phyloP scores from a whole-genome alignment of 2,329 filamentous ascomycete species.

The Phialophora chinensis region DNA sequence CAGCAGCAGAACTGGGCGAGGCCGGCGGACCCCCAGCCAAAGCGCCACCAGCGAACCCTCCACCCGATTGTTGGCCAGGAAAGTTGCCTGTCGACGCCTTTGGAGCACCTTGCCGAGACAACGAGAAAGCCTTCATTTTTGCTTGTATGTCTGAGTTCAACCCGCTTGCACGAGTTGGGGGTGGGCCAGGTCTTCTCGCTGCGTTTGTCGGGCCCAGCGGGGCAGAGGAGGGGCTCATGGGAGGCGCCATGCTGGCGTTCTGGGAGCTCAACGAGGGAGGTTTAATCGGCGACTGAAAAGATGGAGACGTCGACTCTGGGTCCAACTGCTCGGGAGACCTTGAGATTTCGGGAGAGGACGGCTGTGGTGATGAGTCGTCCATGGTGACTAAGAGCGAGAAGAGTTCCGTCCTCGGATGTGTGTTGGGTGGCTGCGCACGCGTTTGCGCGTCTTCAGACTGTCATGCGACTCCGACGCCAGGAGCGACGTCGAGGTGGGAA shows the following conservation, averaged over 20 bases:
- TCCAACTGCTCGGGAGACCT: conserved; percentile 23
- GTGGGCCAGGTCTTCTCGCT: conserved; percentile 60
- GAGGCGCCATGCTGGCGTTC: conserved; percentile 18
- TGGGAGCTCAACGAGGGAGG: conserved; percentile 30
- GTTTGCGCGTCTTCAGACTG: conserved; percentile 20
- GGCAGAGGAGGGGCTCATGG: conserved; percentile 83
- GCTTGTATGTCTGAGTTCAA: conserved; percentile 69
- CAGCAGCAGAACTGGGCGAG: conserved; percentile 26
- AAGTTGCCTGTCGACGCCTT: conserved; percentile 35
- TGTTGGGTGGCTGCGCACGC: conserved; percentile 20
- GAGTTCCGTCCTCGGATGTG: conserved; percentile 5
- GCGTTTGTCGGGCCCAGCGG: conserved; percentile 77
- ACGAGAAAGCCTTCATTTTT: conserved; percentile 72
- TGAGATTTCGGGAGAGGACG: conserved; percentile 26
- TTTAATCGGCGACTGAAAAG: conserved; percentile 17
- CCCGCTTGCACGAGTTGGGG: conserved; percentile 55
- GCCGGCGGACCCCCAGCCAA: conserved; percentile 41
- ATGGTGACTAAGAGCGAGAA: conserved; percentile 30
- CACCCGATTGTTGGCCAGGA: conserved; percentile 32
- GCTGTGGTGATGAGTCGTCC: conserved; percentile 30
- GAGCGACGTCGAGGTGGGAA: not conserved
- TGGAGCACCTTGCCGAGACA: conserved; percentile 66
- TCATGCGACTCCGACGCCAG: conserved; percentile 23
- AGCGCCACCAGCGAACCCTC: conserved; percentile 38
- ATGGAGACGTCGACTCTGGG: conserved; percentile 19